These are phyloP conservation scores for Neoscytalidium dimidiatum DNA, from an alignment of 2,329 filamentous ascomycete species.

Conservation along the genomic window DNA sequence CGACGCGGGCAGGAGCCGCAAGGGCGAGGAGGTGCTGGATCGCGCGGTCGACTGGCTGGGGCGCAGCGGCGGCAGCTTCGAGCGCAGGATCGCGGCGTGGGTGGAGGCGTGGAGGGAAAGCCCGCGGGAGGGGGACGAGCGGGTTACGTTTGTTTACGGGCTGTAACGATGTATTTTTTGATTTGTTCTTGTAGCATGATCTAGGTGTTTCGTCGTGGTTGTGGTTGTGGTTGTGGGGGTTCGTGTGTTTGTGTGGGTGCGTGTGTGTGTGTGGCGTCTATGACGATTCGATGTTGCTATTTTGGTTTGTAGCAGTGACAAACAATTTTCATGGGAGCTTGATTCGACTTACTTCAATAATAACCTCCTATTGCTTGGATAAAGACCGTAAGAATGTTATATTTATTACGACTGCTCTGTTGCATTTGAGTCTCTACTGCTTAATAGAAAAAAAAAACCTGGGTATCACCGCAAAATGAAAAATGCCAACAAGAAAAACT, in stretches of 20 bases:
- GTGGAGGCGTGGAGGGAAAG: slow-evolving; percentile 37
- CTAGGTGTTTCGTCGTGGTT: neutral
- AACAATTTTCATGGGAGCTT: too few relatives aligned
- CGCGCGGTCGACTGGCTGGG: slow-evolving; percentile 20
- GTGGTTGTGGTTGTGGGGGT: neutral
- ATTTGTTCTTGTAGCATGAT: too few relatives aligned
- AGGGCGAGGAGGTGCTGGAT: slow-evolving; percentile 26
- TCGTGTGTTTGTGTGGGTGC: neutral
- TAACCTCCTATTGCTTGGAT: too few relatives aligned
- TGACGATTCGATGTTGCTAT: neutral
- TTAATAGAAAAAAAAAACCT: too few relatives aligned
- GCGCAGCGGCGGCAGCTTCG: slow-evolving; percentile 25
- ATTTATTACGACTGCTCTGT: too few relatives aligned
- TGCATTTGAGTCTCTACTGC: too few relatives aligned
- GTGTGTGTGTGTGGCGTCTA: neutral
- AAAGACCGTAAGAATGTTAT: too few relatives aligned
- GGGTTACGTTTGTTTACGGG: slow-evolving; percentile 49
- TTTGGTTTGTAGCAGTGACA: too few relatives aligned
- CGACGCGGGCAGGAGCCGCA: slow-evolving; percentile 26
- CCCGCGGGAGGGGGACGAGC: slow-evolving; percentile 47
- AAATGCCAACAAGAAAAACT: too few relatives aligned
- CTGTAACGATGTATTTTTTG: slow-evolving; percentile 23
- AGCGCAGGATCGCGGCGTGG: slow-evolving; percentile 10
- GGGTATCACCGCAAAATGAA: too few relatives aligned
- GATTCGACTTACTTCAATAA: too few relatives aligned